Conservation (phyloP, 805 yeast species). For the Cyberlindnera misumaiensis region DNA sequence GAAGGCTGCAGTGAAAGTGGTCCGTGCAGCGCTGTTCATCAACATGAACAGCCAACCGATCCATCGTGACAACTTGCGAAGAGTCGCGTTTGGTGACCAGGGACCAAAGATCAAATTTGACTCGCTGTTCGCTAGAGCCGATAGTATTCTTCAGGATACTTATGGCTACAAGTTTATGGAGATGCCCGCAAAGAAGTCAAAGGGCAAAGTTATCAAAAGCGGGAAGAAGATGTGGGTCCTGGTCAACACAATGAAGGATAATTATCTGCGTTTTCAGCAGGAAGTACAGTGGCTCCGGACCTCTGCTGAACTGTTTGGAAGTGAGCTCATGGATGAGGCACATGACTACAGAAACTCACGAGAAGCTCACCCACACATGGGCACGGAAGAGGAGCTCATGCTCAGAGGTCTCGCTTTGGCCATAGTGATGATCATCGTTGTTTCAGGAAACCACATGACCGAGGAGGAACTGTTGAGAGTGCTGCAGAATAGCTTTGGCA, state of each 20-base stretch:
- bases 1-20: slow-evolving; percentile 4
- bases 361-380: slow-evolving; percentile 11
- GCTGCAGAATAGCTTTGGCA: slow-evolving; percentile 30
- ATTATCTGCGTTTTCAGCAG: slow-evolving; percentile 10
- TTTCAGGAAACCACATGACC: slow-evolving; percentile 25
- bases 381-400: slow-evolving; percentile 13
- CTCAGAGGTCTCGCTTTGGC: slow-evolving; percentile 18
- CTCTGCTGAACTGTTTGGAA: slow-evolving; percentile 12
- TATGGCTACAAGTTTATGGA: slow-evolving; percentile 9
- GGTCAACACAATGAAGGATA: slow-evolving; percentile 8
- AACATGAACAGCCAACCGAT: slow-evolving; percentile 8
- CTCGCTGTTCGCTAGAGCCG: slow-evolving; percentile 4
- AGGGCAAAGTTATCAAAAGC: slow-evolving; percentile 10
- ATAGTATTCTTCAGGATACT: slow-evolving; percentile 2
- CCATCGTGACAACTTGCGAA: slow-evolving; percentile 10
- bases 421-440: slow-evolving; percentile 17
- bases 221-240: slow-evolving; percentile 14
- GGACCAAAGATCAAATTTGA: slow-evolving; percentile 1
- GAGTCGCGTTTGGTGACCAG: slow-evolving; percentile 4
- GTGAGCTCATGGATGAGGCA: slow-evolving; percentile 20
- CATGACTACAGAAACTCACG: slow-evolving; percentile 19
- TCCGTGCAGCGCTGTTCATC: slow-evolving; percentile 10
- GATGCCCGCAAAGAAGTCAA: slow-evolving; percentile 12
- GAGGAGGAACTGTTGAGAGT: slow-evolving; percentile 36
- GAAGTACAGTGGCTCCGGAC: slow-evolving; percentile 13